Conservation (phyloP, 1,284 basidiomycete genomes). For the Apiotrichum montevideense region DNA sequence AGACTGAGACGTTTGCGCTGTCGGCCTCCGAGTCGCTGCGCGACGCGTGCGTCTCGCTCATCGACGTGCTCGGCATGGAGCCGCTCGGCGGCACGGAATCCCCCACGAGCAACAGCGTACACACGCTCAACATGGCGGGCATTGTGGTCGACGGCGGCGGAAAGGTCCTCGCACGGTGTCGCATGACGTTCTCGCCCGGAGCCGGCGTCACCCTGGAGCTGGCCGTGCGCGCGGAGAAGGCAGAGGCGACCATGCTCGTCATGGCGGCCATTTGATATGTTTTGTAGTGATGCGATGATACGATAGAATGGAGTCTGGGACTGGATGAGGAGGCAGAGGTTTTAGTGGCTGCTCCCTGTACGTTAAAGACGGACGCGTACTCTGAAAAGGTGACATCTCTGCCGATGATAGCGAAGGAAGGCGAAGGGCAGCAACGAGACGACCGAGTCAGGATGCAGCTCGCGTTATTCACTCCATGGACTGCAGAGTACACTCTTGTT, state of each 20-base stretch:
- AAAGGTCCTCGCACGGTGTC: constrained; percentile 84
- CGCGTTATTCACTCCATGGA: too few relatives aligned
- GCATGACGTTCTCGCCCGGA: constrained; percentile 89
- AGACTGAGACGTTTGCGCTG: constrained; percentile 90
- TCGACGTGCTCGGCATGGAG: constrained; percentile 84
- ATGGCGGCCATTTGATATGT: constrained; percentile 68
- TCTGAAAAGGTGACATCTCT: too few relatives aligned
- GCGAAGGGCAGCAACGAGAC: too few relatives aligned
- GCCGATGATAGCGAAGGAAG: too few relatives aligned
- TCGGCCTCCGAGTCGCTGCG: constrained; percentile 81
- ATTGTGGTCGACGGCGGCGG: constrained; percentile 81
- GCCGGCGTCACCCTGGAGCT: constrained; percentile 95
- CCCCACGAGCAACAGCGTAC: constrained; percentile 76
- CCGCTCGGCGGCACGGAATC: constrained; percentile 81
- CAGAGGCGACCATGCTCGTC: constrained; percentile 77
- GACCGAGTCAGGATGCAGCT: too few relatives aligned
- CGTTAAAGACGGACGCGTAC: too few relatives aligned
- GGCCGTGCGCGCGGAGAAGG: constrained; percentile 83
- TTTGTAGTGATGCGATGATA: constrained; percentile 1
- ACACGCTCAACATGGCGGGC: constrained; percentile 90
- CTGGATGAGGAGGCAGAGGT: too few relatives aligned
- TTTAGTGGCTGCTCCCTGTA: too few relatives aligned
- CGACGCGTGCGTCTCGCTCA: constrained; percentile 40
- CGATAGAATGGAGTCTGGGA: background rate
- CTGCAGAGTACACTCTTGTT: too few relatives aligned